Evolutionary conservation across 495 filamentous ascomycete species (phyloP), one percentile per base, ranked within the genome.

Genomic region (Xylaria grammica): DNA sequence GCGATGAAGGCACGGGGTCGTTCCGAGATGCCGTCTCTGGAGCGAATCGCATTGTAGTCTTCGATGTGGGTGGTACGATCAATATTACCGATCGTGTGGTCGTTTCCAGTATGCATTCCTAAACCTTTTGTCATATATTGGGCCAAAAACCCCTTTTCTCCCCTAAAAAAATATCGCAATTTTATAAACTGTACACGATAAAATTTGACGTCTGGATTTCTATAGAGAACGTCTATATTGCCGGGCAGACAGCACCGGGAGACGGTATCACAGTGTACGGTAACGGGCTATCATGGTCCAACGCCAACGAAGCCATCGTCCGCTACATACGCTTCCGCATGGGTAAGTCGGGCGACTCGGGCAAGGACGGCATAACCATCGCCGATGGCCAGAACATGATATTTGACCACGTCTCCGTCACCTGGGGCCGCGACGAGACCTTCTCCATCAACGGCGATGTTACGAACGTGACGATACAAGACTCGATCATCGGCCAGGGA

Each of bases 401-500:
- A 26, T 73, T 79, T 24, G 76, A 79, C 59, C 78, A 80, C 50
- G 74, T 75, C 24, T 78, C 77, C 0, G 64, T 69, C 7, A 67
- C 70, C 38, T 79, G 72, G 62, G 75, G 78, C 10, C 74, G 73
- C 15, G 73, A 71, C 45, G 73, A 80, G 40, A 74, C 71, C 8
- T 68, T 79, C 63, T 70, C 74, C 19, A 78, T 73, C 53, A 75
- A 69, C 32, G 72, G 73, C n/a, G 69, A 68, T 1, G 76, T 77
- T 9, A 74, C 75, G 30, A 72, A 72, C 9, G 72, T 79, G 36
- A 79, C 77, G 20, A 70, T 80, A 8, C 72, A 77, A 51, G 75
- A 79, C 63, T 78, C 73, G 1, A 81, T 81, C 59, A 78, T 80
- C 62, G 76, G 75, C 4, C 73, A 78, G 53, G 77, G 76, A 9